These are phyloP conservation scores for Lumnitzera littorea DNA, from an alignment of 345 rosid genomes.

Conservation along the genomic window DNA sequence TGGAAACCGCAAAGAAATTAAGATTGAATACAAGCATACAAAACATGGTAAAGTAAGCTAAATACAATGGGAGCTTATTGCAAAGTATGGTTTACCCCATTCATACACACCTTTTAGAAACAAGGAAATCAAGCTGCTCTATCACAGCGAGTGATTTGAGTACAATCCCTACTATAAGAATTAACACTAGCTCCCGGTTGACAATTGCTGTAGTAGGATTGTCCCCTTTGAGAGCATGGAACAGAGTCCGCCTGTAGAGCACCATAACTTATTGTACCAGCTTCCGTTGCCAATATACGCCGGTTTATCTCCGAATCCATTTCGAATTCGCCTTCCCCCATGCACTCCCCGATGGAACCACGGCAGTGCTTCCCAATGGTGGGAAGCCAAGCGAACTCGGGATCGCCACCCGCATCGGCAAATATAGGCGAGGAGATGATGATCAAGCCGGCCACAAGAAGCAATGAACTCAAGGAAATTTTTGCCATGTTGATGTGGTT, in stretches of 20 bases:
- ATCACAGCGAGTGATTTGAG: slow-evolving; percentile 65
- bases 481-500: slow-evolving; percentile 28
- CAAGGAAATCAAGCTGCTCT: slow-evolving; percentile 3
- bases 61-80: too few species aligned
- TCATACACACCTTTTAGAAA: too few species aligned
- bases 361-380: slow-evolving; percentile 22
- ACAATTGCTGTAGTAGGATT: slow-evolving; percentile 77
- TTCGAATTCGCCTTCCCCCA: slow-evolving; percentile 31
- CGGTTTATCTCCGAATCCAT: slow-evolving; percentile 67
- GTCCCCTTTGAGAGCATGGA: slow-evolving; percentile 81
- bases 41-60: too few species aligned
- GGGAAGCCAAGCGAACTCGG: slow-evolving; percentile 31
- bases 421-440: slow-evolving; percentile 17
- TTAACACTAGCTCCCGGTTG: slow-evolving; percentile 59
- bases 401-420: slow-evolving; percentile 13
- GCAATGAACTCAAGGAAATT: slow-evolving; percentile 13
- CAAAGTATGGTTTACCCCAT: too few species aligned
- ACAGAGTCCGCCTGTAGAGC: slow-evolving; percentile 58
- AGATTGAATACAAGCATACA: too few species aligned
- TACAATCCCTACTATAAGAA: slow-evolving; percentile 77
- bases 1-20: too few species aligned
- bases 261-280: slow-evolving; percentile 57
- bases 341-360: slow-evolving; percentile 63
- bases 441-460: slow-evolving; percentile 12
- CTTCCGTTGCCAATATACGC: slow-evolving; percentile 55